Percentiles rank a stretch among this genome's conserved stretches.
Conservation (phyloP, 2,329 filamentous ascomycete species). For the Calonectria crousiana region DNA sequence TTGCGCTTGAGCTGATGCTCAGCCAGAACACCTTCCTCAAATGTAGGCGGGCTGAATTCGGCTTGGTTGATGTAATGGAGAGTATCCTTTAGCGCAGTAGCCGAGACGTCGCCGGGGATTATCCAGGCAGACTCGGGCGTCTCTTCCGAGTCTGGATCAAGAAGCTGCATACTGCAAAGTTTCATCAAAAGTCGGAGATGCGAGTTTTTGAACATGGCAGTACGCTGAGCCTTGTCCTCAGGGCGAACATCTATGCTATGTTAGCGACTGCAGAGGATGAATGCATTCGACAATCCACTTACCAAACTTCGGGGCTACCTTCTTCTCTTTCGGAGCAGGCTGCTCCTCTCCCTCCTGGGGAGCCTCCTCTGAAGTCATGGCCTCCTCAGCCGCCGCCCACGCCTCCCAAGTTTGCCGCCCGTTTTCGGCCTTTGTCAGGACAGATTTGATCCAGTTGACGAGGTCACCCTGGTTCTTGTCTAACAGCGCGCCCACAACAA, state of each 20-base stretch:
- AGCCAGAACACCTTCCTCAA: slow-evolving; percentile 80
- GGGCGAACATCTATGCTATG: slow-evolving; percentile 66
- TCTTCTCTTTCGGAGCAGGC: slow-evolving; percentile 41
- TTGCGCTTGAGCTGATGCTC: slow-evolving; percentile 85
- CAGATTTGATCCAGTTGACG: slow-evolving; percentile 84
- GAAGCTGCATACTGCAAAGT: slow-evolving; percentile 76
- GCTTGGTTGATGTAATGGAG: slow-evolving; percentile 81
- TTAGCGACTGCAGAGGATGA: slow-evolving; percentile 42
- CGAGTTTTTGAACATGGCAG: slow-evolving; percentile 89
- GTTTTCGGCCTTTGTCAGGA: slow-evolving; percentile 74
- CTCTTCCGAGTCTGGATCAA: slow-evolving; percentile 70
- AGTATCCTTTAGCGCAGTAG: slow-evolving; percentile 75
- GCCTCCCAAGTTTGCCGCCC: slow-evolving; percentile 84
- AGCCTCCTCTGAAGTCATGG: slow-evolving; percentile 58
- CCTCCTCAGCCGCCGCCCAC: slow-evolving; percentile 81
- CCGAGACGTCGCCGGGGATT: slow-evolving; percentile 74
- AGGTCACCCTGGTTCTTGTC: slow-evolving; percentile 83
- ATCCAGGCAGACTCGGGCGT: slow-evolving; percentile 83
- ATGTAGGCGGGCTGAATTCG: slow-evolving; percentile 81
- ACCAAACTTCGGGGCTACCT: slow-evolving; percentile 50
- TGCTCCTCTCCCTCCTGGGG: slow-evolving; percentile 43
- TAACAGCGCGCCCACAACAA: slow-evolving; percentile 83
- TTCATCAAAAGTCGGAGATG: slow-evolving; percentile 88
- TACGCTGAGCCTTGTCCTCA: slow-evolving; percentile 74
- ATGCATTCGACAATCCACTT: slow-evolving; percentile 29